phyloP scores from a whole-genome alignment of 495 filamentous ascomycete genomes.

The Neurospora tetraspora region DNA sequence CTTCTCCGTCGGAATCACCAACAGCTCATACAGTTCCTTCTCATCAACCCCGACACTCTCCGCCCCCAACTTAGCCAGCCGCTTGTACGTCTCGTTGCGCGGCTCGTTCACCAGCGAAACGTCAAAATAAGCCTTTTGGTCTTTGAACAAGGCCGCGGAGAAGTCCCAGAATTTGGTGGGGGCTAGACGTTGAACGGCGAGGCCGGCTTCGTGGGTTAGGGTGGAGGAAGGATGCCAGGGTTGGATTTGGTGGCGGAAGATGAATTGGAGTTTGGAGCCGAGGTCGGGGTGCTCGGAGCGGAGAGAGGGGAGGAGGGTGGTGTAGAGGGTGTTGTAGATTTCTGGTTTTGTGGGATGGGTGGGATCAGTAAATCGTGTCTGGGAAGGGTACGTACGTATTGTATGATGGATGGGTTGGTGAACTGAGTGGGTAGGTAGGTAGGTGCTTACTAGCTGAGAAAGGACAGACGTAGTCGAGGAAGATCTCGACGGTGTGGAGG shows the following conservation, averaged over 20 bases:
- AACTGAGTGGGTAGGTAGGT: slow-evolving; percentile 10
- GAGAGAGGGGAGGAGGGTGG: slow-evolving; percentile 49
- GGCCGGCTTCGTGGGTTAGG: slow-evolving; percentile 75
- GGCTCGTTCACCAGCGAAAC: slow-evolving; percentile 70
- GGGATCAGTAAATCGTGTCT: neutral
- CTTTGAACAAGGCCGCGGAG: slow-evolving; percentile 58
- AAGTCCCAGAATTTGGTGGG: slow-evolving; percentile 71
- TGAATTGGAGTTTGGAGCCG: slow-evolving; percentile 49
- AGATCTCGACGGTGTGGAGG: slow-evolving; percentile 68
- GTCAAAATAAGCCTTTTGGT: slow-evolving; percentile 70
- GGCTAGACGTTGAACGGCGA: slow-evolving; percentile 59
- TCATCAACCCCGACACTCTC: slow-evolving; percentile 55
- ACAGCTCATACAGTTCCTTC: slow-evolving; percentile 48
- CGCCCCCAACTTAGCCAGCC: slow-evolving; percentile 59
- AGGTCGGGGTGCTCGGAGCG: slow-evolving; percentile 46
- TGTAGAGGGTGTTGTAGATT: slow-evolving; percentile 47
- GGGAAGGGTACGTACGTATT: neutral
- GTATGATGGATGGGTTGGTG: slow-evolving; percentile 31
- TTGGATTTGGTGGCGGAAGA: slow-evolving; percentile 87
- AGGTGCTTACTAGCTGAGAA: slow-evolving; percentile 32
- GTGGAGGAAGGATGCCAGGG: slow-evolving; percentile 93
- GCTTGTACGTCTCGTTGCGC: slow-evolving; percentile 73
- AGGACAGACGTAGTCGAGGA: slow-evolving; percentile 82
- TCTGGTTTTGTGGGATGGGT: slow-evolving; percentile 19
- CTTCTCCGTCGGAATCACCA: slow-evolving; percentile 54